These are phyloP conservation scores for Boletellus ananiceps DNA, from an alignment of 768 basidiomycete genomes.

Conservation along the genomic window DNA sequence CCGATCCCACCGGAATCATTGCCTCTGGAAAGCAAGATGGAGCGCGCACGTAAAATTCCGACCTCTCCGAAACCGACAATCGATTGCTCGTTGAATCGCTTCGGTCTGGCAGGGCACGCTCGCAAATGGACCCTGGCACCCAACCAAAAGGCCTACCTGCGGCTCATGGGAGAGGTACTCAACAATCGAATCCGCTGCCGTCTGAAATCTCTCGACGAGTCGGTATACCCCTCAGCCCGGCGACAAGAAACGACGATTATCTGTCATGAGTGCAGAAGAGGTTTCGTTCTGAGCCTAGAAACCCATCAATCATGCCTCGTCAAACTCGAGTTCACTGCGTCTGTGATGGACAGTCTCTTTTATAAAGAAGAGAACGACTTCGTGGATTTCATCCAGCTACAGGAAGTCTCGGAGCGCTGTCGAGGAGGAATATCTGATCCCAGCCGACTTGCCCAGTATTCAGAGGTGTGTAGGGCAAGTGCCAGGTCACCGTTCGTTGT, in stretches of 20 bases:
- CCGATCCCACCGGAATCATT: slow-evolving; percentile 10
- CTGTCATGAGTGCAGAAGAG: slow-evolving; percentile 43
- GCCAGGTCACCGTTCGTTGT: not conserved
- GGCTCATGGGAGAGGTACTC: slow-evolving; percentile 4
- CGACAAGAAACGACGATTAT: slow-evolving; percentile 36
- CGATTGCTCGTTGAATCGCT: not conserved
- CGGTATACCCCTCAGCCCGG: slow-evolving; percentile 14
- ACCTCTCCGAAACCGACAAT: slow-evolving; percentile 8
- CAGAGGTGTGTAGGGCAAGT: slow-evolving; percentile 68
- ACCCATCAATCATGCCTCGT: slow-evolving; percentile 86
- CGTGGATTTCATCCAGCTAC: slow-evolving; percentile 69
- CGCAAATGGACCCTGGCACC: slow-evolving; percentile 28
- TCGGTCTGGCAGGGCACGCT: slow-evolving; percentile 24
- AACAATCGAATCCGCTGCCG: slow-evolving; percentile 7
- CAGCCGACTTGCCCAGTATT: slow-evolving; percentile 67
- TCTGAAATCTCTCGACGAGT: slow-evolving; percentile 27
- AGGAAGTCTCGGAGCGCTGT: slow-evolving; percentile 50
- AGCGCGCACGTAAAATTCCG: slow-evolving; percentile 5
- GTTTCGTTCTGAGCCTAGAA: slow-evolving; percentile 65
- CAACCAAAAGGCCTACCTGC: slow-evolving; percentile 9
- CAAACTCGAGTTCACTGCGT: slow-evolving; percentile 56
- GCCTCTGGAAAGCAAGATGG: not conserved
- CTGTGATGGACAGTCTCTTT: slow-evolving; percentile 46
- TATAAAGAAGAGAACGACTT: slow-evolving; percentile 56
- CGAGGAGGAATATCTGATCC: slow-evolving; percentile 63